These are phyloP conservation scores for Triadica sebifera DNA, from an alignment of 345 rosid genomes.

Conservation along the genomic window DNA sequence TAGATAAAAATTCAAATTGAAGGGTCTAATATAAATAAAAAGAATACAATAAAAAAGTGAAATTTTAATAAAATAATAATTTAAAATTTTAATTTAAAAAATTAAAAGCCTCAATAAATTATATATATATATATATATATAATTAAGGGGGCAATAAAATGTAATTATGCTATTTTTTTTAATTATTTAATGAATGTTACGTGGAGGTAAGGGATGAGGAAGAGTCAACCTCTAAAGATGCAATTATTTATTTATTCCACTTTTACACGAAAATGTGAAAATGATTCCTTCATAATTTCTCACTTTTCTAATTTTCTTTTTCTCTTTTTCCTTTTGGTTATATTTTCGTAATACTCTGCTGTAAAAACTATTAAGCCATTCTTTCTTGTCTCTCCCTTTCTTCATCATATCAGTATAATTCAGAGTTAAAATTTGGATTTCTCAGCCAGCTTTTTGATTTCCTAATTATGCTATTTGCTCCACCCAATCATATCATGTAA, in stretches of 20 bases:
- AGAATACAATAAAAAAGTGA: no score
- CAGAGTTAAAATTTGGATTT: background rate
- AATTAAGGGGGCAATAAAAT: no score
- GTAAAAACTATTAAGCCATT: background rate
- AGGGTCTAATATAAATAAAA: no score
- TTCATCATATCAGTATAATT: background rate
- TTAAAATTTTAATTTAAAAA: no score
- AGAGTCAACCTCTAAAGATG: background rate
- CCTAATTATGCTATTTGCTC: background rate
- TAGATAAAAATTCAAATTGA: no score
- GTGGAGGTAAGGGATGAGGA: background rate
- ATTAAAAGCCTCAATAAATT: no score
- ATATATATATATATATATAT: no score
- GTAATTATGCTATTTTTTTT: no score
- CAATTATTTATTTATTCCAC: background rate
- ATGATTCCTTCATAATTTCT: conserved; percentile 7
- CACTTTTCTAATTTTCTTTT: background rate
- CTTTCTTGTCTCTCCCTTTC: background rate
- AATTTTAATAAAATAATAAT: no score
- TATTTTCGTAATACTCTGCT: background rate
- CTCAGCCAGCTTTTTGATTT: background rate
- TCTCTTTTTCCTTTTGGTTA: background rate
- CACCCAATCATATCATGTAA: conserved; percentile 21
- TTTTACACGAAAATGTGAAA: background rate
- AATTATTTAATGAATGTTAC: no score